phyloP scores from a whole-genome alignment of 495 filamentous ascomycete species.

The Arthonia radiata region DNA sequence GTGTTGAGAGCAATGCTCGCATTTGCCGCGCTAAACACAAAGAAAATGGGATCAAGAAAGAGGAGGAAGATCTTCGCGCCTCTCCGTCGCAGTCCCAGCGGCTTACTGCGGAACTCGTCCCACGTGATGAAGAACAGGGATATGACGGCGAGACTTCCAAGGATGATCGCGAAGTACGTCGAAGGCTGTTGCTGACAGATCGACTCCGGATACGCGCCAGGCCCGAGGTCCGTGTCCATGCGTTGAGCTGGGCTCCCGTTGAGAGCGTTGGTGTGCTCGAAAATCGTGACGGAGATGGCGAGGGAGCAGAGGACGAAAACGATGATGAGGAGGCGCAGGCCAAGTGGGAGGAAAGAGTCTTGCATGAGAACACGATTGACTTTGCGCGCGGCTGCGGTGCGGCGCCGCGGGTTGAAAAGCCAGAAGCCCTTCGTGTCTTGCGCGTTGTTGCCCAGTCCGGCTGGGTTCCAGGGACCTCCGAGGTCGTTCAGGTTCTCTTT shows the following conservation, averaged over 20 bases:
- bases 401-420: constrained; percentile 7
- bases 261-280: constrained; percentile 11
- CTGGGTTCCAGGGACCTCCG: constrained; percentile 29
- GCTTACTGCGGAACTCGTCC: constrained; percentile 88
- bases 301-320: constrained; percentile 61
- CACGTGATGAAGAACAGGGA: constrained; percentile 86
- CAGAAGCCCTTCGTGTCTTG: constrained; percentile 17
- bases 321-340: constrained; percentile 61
- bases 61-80: constrained; percentile 68
- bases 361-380: constrained; percentile 20
- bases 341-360: constrained; percentile 65
- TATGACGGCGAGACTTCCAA: constrained; percentile 68
- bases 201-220: no score
- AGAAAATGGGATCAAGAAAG: constrained; percentile 81
- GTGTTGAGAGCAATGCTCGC: constrained; percentile 71
- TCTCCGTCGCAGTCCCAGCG: constrained; percentile 60
- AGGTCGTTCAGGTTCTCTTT: constrained; percentile 29
- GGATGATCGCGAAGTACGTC: constrained; percentile 68
- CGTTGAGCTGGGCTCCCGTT: constrained; percentile 25
- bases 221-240: no score
- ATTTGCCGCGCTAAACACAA: constrained; percentile 87
- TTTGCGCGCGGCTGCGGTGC: neutral
- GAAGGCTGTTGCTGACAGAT: constrained; percentile 36
- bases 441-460: constrained; percentile 19
- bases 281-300: constrained; percentile 48